These are phyloP conservation scores for Rhodotorula toruloides DNA, from an alignment of 768 basidiomycete species.

Conservation along the genomic window DNA sequence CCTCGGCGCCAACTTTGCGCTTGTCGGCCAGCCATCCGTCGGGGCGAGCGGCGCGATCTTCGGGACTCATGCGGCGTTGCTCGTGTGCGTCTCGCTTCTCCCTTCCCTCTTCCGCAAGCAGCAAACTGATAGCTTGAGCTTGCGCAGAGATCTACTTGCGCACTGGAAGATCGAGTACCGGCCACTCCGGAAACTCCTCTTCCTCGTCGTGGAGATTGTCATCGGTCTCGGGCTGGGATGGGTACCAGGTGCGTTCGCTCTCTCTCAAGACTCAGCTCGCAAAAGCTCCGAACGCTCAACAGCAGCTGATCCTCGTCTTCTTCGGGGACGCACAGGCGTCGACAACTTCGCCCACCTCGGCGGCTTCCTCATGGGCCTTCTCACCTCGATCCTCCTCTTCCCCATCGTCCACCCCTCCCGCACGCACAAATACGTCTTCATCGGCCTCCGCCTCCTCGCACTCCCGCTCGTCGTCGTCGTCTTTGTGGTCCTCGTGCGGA, in stretches of 20 bases:
- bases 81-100: constrained; percentile 69
- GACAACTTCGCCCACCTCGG: constrained; percentile 93
- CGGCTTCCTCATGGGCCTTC: constrained; percentile 62
- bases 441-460: constrained; percentile 66
- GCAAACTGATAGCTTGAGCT: constrained; percentile 55
- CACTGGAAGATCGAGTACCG: constrained; percentile 87
- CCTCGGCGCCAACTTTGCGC: constrained; percentile 85
- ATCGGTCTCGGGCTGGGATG: constrained; percentile 80
- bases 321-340: constrained; percentile 56
- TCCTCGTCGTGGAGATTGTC: constrained; percentile 78
- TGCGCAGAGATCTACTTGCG: constrained; percentile 62
- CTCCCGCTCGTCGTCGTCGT: constrained; percentile 70
- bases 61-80: constrained; percentile 38
- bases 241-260: constrained; percentile 56
- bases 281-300: not conserved
- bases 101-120: constrained; percentile 43
- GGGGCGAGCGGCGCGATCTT: constrained; percentile 78
- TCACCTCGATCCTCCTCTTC: constrained; percentile 76
- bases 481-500: constrained; percentile 72
- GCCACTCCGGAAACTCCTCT: constrained; percentile 73
- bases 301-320: not conserved
- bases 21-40: constrained; percentile 79
- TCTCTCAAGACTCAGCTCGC: not conserved
- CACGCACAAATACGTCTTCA: constrained; percentile 62
- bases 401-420: constrained; percentile 80